Conservation (phyloP, 129 eudicot species). For the Lactuca saligna region DNA sequence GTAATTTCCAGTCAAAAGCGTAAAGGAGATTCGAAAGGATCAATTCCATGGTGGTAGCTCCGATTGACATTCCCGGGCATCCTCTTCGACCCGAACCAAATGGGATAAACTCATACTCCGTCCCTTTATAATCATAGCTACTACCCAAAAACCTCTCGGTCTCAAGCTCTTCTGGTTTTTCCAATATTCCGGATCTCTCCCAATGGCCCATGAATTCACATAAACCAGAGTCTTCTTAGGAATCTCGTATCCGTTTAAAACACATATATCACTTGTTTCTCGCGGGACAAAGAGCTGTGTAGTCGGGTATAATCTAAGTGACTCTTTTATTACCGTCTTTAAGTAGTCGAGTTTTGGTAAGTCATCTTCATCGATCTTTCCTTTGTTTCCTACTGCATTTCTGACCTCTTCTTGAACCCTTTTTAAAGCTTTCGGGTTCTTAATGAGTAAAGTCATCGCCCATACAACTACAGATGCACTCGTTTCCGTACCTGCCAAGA, state of each 20-base stretch:
- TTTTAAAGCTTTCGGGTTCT: conserved; percentile 27
- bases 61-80: conserved; percentile 12
- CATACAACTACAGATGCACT: conserved; percentile 36
- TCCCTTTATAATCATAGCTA: conserved; percentile 33
- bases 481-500: conserved; percentile 46
- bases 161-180: conserved; percentile 19
- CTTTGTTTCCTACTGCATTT: conserved; percentile 24
- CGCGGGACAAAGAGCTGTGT: conserved; percentile 37
- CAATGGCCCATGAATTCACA: not conserved
- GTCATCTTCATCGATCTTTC: conserved; percentile 31
- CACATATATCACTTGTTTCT: conserved; percentile 23
- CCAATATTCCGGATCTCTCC: conserved; percentile 34
- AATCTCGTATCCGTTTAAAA: conserved; percentile 35
- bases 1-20: conserved; percentile 34
- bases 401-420: conserved; percentile 47
- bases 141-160: conserved; percentile 24
- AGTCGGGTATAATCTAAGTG: conserved; percentile 31
- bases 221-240: conserved; percentile 28
- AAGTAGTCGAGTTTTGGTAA: conserved; percentile 31
- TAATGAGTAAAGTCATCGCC: conserved; percentile 43
- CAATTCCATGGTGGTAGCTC: conserved; percentile 30
- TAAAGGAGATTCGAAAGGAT: conserved; percentile 35
- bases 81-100: conserved; percentile 34
- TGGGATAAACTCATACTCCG: conserved; percentile 34
- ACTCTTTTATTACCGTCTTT: conserved; percentile 40